Evolutionary conservation across 495 filamentous ascomycete genomes (phyloP).

Genomic region (Usnea hakonensis): DNA sequence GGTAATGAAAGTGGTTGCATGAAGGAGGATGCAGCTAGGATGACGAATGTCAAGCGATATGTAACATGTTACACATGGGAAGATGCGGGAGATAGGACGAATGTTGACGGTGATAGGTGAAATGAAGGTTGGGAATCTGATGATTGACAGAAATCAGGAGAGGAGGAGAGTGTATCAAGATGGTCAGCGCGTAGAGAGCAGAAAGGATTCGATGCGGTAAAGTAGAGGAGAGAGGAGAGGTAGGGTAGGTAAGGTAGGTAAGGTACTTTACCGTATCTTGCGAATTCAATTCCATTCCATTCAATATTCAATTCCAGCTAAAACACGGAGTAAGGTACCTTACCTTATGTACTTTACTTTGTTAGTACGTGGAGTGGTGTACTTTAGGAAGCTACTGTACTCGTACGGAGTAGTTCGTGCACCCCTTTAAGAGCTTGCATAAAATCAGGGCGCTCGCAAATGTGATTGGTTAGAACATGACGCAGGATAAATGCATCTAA

Average conservation of each 20-base stretch:
- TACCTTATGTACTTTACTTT: too few species aligned
- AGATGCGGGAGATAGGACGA: background rate
- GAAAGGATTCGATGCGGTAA: constrained; percentile 13
- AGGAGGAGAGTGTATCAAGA: background rate
- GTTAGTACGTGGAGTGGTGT: background rate
- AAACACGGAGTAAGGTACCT: too few species aligned
- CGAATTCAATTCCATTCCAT: too few species aligned
- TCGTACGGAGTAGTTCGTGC: constrained; percentile 1
- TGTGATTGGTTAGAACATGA: constrained; percentile 7
- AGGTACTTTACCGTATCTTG: too few species aligned
- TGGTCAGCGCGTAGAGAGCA: constrained; percentile 18
- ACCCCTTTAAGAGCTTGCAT: constrained; percentile 9
- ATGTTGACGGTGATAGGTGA: too few species aligned
- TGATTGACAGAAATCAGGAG: background rate
- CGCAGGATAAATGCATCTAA: background rate
- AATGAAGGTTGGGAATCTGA: too few species aligned
- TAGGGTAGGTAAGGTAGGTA: too few species aligned
- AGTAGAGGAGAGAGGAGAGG: too few species aligned
- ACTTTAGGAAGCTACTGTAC: background rate
- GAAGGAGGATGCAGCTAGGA: background rate
- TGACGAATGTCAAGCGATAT: background rate
- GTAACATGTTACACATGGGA: background rate
- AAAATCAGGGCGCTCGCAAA: constrained; percentile 2
- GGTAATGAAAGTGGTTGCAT: background rate
- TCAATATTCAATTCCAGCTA: too few species aligned